These are phyloP conservation scores for Ajuga reptans DNA, from an alignment of 305 asterid genomes.

Conservation along the genomic window DNA sequence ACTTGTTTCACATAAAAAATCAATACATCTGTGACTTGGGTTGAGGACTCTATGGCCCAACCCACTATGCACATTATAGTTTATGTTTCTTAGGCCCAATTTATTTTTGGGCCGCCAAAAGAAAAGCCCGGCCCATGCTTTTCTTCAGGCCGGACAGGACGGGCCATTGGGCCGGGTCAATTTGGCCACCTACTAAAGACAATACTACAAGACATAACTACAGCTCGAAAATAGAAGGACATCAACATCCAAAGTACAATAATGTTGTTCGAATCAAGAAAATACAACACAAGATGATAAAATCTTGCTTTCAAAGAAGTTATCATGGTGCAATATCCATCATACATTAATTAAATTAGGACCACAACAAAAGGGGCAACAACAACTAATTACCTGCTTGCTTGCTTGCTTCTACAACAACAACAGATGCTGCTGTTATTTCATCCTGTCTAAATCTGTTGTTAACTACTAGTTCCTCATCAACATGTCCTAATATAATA, in stretches of 20 bases:
- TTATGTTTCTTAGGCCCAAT: too few relatives aligned
- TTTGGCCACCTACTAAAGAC: not conserved
- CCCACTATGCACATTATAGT: too few relatives aligned
- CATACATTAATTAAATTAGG: slow-evolving; percentile 23
- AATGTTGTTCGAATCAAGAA: slow-evolving; percentile 18
- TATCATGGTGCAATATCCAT: slow-evolving; percentile 25
- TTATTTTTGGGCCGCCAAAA: too few relatives aligned
- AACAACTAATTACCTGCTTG: slow-evolving; percentile 21
- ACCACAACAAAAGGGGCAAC: slow-evolving; percentile 10
- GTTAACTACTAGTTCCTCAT: slow-evolving; percentile 28
- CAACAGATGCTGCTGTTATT: slow-evolving; percentile 19
- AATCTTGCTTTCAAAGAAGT: slow-evolving; percentile 28
- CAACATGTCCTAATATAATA: slow-evolving; percentile 23
- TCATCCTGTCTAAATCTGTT: slow-evolving; percentile 15
- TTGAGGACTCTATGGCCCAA: too few relatives aligned
- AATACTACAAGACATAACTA: not conserved
- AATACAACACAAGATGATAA: slow-evolving; percentile 25
- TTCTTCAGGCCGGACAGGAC: too few relatives aligned
- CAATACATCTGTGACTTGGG: too few relatives aligned
- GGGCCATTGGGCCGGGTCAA: too few relatives aligned
- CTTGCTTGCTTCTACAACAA: too few relatives aligned
- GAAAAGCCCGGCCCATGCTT: too few relatives aligned
- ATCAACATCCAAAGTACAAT: slow-evolving; percentile 14
- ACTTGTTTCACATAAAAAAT: too few relatives aligned
- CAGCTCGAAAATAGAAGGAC: not conserved